These are phyloP conservation scores for Colletotrichum lindemuthianum DNA, from an alignment of 2,329 filamentous ascomycete genomes.

Conservation along the genomic window DNA sequence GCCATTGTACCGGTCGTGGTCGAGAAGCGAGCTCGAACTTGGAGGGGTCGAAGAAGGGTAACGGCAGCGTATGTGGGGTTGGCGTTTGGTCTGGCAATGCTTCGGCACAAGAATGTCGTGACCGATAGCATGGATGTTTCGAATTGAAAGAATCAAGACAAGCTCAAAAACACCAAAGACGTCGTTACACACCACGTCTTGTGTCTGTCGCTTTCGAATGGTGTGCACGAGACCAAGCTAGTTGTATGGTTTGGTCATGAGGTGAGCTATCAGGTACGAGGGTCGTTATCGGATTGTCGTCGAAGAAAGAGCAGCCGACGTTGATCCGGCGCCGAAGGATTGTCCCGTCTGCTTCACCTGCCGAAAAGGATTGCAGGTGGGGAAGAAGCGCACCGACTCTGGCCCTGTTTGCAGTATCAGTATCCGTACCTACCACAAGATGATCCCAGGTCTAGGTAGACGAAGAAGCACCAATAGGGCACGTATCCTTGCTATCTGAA, in stretches of 20 bases:
- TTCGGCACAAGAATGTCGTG: slow-evolving; percentile 29
- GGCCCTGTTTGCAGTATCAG: neutral
- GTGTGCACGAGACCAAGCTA: neutral
- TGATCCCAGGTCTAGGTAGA: no score
- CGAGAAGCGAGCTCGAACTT: slow-evolving; percentile 38
- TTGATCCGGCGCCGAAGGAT: slow-evolving; percentile 35
- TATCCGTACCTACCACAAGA: no score
- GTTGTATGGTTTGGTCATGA: slow-evolving; percentile 6
- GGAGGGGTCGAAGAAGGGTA: slow-evolving; percentile 20
- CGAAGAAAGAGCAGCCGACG: slow-evolving; percentile 27
- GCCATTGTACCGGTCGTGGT: slow-evolving; percentile 57
- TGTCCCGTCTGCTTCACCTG: slow-evolving; percentile 20
- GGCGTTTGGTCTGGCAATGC: slow-evolving; percentile 14
- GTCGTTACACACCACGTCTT: neutral
- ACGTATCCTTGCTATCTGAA: neutral
- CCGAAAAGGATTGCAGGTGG: slow-evolving; percentile 21
- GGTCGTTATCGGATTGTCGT: slow-evolving; percentile 34
- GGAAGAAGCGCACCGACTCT: slow-evolving; percentile 7
- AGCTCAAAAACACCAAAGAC: neutral
- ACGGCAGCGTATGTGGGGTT: slow-evolving; percentile 31
- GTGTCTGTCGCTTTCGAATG: neutral
- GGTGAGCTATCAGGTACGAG: slow-evolving; percentile 6
- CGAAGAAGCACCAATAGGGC: neutral
- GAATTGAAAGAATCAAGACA: neutral
- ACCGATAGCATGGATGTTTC: slow-evolving; percentile 28